Base-by-base conservation (phyloP, 1,139 yeast genomes). In the Hyphopichia pseudoburtonii region DNA sequence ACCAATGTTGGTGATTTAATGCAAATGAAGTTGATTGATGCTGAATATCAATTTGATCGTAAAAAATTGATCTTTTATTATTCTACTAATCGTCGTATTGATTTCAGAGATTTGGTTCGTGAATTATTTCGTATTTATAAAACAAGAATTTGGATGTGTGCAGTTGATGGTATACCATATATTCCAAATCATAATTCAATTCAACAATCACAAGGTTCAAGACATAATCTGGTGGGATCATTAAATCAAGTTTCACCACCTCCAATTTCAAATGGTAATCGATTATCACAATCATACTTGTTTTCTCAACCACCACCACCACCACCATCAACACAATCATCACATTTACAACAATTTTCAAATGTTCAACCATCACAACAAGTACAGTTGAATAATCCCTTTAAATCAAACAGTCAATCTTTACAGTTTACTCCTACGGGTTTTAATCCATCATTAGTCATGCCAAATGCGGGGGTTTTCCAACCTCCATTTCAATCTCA, bases 111-210 rank as follows among this genome's bases (percentile, higher is more conserved):
- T 44, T 75, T 94, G 60, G 96, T 92, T 36, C 80, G 94, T 47
- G 97, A 92, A 53, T 68, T 92, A 45, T 92, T 92, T 70, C 79
- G 95, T 54, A 85, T 88, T 41, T 92, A 89, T 73, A 92, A 92
- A 65, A 92, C 97, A 1, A 76, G 98, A 52, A 92, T 92, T 52
- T 94, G 98, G 98, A 80, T 90, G 81, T 90, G 97, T 68, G 95
- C 97, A 3, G 88, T 89, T 17, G 56, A 50, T 41, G 69, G 68
- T 5, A 49, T 60, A 26, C 68, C 69, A 11, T 62, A 51, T 44
- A 40, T 38, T 15, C 35, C 43, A 15, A 37, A 35, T 15, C 39
- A 41, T 23, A 17, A 28, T 17, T n/a, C n/a, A n/a, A n/a, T n/a
- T n/a, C n/a, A n/a, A n/a, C n/a, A n/a, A n/a, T n/a, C n/a, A n/a